Evolutionary conservation across 129 eudicot genomes (phyloP).

Genomic region (Scalesia atractyloides): DNA sequence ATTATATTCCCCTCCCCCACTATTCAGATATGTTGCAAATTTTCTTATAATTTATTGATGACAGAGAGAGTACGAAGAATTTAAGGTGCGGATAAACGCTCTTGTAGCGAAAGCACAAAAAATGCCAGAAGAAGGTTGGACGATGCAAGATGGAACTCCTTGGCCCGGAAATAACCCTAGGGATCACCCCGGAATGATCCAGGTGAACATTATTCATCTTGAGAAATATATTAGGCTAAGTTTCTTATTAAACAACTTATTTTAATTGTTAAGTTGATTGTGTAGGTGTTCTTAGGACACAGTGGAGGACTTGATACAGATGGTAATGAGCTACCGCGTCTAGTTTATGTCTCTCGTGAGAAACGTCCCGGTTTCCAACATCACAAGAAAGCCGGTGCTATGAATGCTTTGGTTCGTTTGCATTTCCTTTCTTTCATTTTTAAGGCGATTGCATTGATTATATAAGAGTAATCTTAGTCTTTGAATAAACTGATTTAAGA

Average conservation of each 20-base stretch:
- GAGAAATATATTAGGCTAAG: background rate
- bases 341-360: slow-evolving; percentile 75
- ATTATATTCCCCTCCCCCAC: too few relatives aligned
- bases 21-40: background rate
- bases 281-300: slow-evolving; percentile 61
- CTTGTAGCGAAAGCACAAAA: slow-evolving; percentile 64
- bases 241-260: background rate
- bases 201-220: slow-evolving; percentile 29
- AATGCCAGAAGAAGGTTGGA: slow-evolving; percentile 65
- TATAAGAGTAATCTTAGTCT: too few relatives aligned
- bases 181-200: slow-evolving; percentile 75
- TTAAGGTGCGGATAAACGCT: slow-evolving; percentile 58
- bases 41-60: slow-evolving; percentile 17
- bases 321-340: slow-evolving; percentile 57
- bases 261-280: slow-evolving; percentile 4
- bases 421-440: background rate
- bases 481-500: too few relatives aligned
- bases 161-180: slow-evolving; percentile 78
- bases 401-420: slow-evolving; percentile 62
- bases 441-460: too few relatives aligned
- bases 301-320: slow-evolving; percentile 60
- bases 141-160: slow-evolving; percentile 60
- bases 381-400: slow-evolving; percentile 74
- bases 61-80: slow-evolving; percentile 67
- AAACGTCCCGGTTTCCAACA: slow-evolving; percentile 70